These are phyloP conservation scores for Septoria linicola DNA, from an alignment of 2,329 filamentous ascomycete genomes.

Conservation along the genomic window DNA sequence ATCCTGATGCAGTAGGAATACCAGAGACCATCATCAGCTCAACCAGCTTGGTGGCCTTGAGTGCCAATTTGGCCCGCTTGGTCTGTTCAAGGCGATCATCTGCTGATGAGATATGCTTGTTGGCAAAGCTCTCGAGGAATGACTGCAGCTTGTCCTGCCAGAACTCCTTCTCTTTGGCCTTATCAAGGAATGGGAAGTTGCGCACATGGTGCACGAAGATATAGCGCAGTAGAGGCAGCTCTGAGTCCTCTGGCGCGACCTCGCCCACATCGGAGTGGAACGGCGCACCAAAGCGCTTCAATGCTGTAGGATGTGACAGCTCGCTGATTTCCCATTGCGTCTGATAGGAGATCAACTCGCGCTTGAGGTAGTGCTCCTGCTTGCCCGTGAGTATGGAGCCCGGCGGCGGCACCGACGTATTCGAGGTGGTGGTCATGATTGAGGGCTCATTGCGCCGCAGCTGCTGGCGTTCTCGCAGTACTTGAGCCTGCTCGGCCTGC, in stretches of 20 bases:
- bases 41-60: slow-evolving; percentile 91
- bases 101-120: slow-evolving; percentile 93
- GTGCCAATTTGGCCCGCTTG: slow-evolving; percentile 85
- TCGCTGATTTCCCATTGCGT: slow-evolving; percentile 87
- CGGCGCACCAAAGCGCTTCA: slow-evolving; percentile 91
- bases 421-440: slow-evolving; percentile 38
- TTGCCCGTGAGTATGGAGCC: slow-evolving; percentile 79
- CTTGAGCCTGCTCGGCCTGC: slow-evolving; percentile 19
- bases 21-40: slow-evolving; percentile 99
- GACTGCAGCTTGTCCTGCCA: slow-evolving; percentile 98
- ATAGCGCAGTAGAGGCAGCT: slow-evolving; percentile 88
- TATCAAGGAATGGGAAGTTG: slow-evolving; percentile 95
- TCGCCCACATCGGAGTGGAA: slow-evolving; percentile 92
- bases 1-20: slow-evolving; percentile 90
- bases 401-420: slow-evolving; percentile 50
- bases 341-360: slow-evolving; percentile 88
- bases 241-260: slow-evolving; percentile 87
- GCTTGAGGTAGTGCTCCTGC: slow-evolving; percentile 98
- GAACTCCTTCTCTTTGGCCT: slow-evolving; percentile 97
- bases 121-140: slow-evolving; percentile 95
- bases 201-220: slow-evolving; percentile 98
- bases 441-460: slow-evolving; percentile 30
- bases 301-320: slow-evolving; percentile 88
- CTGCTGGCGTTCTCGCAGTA: slow-evolving; percentile 24
- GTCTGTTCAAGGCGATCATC: slow-evolving; percentile 96